Percentiles rank a stretch among this genome's conserved stretches.
Evolutionary conservation across 1,139 yeast genomes (phyloP).

Genomic region (Candida neerlandica): DNA sequence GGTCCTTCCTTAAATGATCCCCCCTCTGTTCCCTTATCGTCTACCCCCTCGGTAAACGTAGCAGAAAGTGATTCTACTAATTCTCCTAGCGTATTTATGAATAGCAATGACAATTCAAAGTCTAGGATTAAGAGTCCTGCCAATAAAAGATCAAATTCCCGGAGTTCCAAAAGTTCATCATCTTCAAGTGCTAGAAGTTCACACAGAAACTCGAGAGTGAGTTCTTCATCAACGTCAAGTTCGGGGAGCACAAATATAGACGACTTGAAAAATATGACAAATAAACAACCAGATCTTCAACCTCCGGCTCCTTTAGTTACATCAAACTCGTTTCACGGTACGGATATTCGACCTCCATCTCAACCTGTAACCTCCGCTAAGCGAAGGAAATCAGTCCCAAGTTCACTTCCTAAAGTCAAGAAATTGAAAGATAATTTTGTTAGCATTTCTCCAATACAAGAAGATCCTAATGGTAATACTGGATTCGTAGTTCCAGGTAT

Average conservation of each 20-base stretch:
- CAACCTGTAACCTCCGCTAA: slow-evolving; percentile 11
- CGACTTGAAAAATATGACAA: background rate
- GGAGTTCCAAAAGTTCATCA: background rate
- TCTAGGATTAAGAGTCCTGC: background rate
- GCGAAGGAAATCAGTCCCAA: background rate
- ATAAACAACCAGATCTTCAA: background rate
- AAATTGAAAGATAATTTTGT: background rate
- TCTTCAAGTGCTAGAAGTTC: slow-evolving; percentile 1
- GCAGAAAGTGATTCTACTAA: background rate
- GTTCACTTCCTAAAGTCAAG: background rate
- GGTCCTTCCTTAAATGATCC: background rate
- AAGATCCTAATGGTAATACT: background rate
- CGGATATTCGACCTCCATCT: background rate
- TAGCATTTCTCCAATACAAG: slow-evolving; percentile 3
- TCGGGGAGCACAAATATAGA: slow-evolving; percentile 1
- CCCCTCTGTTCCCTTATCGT: background rate
- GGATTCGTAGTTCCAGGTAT: background rate
- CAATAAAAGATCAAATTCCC: background rate
- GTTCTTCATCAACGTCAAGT: background rate
- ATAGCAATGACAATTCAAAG: background rate
- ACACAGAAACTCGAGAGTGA: background rate
- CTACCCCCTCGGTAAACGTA: background rate
- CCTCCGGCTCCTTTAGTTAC: background rate
- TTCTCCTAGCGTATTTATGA: background rate
- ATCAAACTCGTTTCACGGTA: background rate